Conservation (phyloP, 768 basidiomycete genomes). For the Suillus placidus region DNA sequence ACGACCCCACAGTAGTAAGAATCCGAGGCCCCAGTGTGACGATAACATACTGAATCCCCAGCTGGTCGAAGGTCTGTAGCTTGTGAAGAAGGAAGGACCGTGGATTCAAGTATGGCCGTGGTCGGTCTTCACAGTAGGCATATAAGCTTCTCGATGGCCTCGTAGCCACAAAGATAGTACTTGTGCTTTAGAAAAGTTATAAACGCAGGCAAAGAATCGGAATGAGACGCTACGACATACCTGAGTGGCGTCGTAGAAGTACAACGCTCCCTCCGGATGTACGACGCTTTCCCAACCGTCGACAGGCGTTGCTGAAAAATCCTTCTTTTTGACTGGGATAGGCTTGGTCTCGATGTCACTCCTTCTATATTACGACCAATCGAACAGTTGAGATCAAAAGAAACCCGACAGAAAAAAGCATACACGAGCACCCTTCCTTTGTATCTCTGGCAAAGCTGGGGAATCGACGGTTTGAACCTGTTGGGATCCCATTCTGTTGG, state of each 20-base stretch:
- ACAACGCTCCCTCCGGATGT: slow-evolving; percentile 11
- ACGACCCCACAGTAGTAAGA: background rate
- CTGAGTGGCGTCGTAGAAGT: background rate
- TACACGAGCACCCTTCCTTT: background rate
- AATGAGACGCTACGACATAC: background rate
- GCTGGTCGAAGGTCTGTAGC: too few relatives aligned
- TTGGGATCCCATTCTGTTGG: background rate
- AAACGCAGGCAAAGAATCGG: background rate
- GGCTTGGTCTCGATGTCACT: background rate
- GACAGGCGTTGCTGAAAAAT: background rate
- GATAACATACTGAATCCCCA: too few relatives aligned
- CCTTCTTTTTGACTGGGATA: slow-evolving; percentile 6
- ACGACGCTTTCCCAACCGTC: slow-evolving; percentile 1
- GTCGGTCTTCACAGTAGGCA: too few relatives aligned
- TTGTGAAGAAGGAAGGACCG: too few relatives aligned
- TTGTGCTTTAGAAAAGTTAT: background rate
- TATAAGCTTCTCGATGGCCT: too few relatives aligned
- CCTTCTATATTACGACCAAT: background rate
- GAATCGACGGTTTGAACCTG: background rate
- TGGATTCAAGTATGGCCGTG: too few relatives aligned
- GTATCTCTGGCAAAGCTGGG: background rate
- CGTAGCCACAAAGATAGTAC: too few relatives aligned
- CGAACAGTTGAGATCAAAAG: background rate
- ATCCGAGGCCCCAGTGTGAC: too few relatives aligned
- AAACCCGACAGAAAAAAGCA: background rate